A percentile compares a stretch with the other conserved stretches of the same genome.
These are phyloP conservation scores for Acanthamoeba rhysodes DNA, from an alignment of 208 protist genomes.

Conservation along the genomic window DNA sequence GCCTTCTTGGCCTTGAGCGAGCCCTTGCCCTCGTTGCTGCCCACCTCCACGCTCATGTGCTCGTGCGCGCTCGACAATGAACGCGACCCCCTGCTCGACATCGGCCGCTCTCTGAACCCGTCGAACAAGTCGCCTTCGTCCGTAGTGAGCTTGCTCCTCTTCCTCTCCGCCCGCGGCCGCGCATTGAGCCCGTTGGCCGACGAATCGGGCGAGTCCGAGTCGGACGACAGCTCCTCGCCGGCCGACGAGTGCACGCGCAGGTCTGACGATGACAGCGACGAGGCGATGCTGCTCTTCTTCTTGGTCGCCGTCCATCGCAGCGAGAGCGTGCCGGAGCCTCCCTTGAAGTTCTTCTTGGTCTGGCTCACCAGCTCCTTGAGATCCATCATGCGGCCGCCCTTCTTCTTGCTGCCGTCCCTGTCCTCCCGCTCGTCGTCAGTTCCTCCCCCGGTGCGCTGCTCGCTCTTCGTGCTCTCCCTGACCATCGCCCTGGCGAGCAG, in stretches of 20 bases:
- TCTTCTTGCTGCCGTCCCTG: neutral
- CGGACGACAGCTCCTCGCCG: neutral
- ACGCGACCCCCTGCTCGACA: neutral
- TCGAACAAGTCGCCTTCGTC: neutral
- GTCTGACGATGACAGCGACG: neutral
- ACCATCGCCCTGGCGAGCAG: too few species aligned
- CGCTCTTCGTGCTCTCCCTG: too few species aligned
- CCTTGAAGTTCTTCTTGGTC: neutral
- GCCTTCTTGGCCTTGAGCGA: too few species aligned
- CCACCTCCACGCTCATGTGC: neutral
- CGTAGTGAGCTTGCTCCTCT: neutral
- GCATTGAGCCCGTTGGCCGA: neutral
- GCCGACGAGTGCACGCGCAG: neutral
- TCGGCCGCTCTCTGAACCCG: neutral
- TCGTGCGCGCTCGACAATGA: too few species aligned
- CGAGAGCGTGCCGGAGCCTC: neutral
- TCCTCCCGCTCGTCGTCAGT: too few species aligned
- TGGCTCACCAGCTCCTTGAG: neutral
- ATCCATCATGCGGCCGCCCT: neutral
- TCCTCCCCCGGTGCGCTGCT: too few species aligned
- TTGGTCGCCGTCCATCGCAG: neutral
- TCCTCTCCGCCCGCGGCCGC: neutral
- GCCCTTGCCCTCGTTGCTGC: too few species aligned
- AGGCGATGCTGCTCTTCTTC: neutral
- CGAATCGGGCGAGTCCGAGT: neutral